phyloP scores from a whole-genome alignment of 2,329 filamentous ascomycete genomes.

The Epichloe gansuensis region DNA sequence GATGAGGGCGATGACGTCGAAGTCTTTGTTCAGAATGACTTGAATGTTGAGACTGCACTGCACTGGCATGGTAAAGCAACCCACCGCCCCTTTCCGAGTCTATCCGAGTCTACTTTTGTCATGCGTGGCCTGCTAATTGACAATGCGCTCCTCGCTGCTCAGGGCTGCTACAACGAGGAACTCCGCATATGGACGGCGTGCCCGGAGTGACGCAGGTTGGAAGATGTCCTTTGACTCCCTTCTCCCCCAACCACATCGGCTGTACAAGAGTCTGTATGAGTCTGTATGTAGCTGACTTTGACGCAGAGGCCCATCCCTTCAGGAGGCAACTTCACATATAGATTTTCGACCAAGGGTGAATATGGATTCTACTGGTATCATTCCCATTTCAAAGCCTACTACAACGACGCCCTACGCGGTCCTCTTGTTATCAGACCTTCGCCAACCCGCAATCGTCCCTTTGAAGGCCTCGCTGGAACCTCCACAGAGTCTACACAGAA shows the following conservation, averaged over 20 bases:
- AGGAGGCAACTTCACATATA: slow-evolving; percentile 3
- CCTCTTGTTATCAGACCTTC: not conserved
- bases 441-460: slow-evolving; percentile 1
- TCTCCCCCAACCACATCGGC: not conserved
- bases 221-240: no score
- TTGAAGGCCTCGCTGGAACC: not conserved
- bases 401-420: slow-evolving; percentile 6
- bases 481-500: not conserved
- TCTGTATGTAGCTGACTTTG: not conserved
- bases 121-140: not conserved
- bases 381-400: slow-evolving; percentile 5
- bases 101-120: not conserved
- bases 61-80: not conserved
- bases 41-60: not conserved
- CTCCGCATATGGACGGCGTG: slow-evolving; percentile 3
- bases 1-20: slow-evolving; percentile 4
- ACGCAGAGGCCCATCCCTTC: not conserved
- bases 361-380: slow-evolving; percentile 7
- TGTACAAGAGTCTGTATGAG: not conserved
- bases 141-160: not conserved
- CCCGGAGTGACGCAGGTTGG: slow-evolving; percentile 4
- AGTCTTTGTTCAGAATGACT: slow-evolving; percentile 3
- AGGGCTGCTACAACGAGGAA: slow-evolving; percentile 3
- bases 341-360: slow-evolving; percentile 1
- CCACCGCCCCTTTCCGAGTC: no score